Evolutionary conservation across 2,329 filamentous ascomycete genomes (phyloP).

Genomic region (Paraphoma chrysanthemicola): DNA sequence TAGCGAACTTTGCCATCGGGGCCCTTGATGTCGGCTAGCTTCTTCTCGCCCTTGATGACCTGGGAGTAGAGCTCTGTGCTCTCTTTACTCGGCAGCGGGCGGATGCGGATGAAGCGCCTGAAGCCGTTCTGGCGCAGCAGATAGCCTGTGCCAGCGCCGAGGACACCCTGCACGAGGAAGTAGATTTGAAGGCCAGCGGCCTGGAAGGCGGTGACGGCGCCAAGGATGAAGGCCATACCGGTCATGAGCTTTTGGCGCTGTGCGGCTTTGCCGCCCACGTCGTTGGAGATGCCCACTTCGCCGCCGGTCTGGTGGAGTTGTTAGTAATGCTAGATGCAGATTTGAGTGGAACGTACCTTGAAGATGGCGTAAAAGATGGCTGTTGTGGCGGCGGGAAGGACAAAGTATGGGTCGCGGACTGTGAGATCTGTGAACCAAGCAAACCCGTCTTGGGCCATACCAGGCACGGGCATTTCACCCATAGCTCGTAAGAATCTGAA

Average conservation of each 20-base stretch:
- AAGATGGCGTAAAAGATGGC: constrained; percentile 64
- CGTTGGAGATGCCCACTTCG: constrained; percentile 52
- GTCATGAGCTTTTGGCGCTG: constrained; percentile 53
- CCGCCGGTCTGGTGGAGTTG: constrained; percentile 53
- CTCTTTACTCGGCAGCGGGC: constrained; percentile 25
- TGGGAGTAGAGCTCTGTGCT: constrained; percentile 36
- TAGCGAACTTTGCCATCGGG: constrained; percentile 36
- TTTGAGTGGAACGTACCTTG: constrained; percentile 55
- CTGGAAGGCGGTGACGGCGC: constrained; percentile 62
- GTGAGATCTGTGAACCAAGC: constrained; percentile 84
- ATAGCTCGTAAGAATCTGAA: constrained; percentile 81
- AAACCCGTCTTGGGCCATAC: constrained; percentile 72
- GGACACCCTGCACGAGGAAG: constrained; percentile 59
- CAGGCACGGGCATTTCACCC: constrained; percentile 79
- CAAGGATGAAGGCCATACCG: constrained; percentile 61
- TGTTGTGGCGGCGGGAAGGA: constrained; percentile 72
- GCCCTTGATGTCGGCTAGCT: constrained; percentile 28
- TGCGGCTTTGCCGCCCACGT: constrained; percentile 22
- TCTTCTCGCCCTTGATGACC: constrained; percentile 34
- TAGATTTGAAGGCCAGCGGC: constrained; percentile 68
- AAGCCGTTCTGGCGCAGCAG: constrained; percentile 47
- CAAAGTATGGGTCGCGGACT: constrained; percentile 75
- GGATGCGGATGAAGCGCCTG: constrained; percentile 47
- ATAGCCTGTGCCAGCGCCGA: constrained; percentile 50
- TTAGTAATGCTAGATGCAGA: constrained; percentile 23